These are phyloP conservation scores for Xerocomus spinulosus DNA, from an alignment of 768 basidiomycete genomes.

Conservation along the genomic window DNA sequence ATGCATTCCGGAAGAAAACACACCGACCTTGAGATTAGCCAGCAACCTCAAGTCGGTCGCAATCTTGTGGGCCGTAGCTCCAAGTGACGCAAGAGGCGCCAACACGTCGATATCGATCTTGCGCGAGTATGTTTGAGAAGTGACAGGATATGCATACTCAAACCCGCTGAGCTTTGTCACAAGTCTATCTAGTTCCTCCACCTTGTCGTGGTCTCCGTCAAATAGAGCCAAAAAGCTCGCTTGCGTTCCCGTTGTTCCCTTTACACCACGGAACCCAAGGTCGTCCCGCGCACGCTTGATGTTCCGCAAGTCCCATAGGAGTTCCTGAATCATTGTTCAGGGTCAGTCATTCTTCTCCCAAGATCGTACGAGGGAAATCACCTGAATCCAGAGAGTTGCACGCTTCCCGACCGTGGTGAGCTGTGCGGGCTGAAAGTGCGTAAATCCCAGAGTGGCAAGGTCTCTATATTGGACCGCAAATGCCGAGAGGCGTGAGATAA, in stretches of 20 bases:
- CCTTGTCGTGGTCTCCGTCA: conserved; percentile 93
- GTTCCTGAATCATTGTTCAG: conserved; percentile 48
- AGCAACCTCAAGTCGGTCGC: conserved; percentile 92
- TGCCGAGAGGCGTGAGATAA: conserved; percentile 81
- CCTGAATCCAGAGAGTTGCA: conserved; percentile 95
- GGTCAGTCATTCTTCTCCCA: not conserved
- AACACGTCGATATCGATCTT: conserved; percentile 96
- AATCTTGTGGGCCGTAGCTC: conserved; percentile 96
- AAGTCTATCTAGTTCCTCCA: conserved; percentile 80
- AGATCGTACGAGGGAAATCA: conserved; percentile 23
- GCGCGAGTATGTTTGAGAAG: conserved; percentile 97
- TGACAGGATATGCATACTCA: conserved; percentile 92
- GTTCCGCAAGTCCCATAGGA: conserved; percentile 95
- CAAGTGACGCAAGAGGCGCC: conserved; percentile 82
- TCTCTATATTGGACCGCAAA: conserved; percentile 86
- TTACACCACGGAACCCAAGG: conserved; percentile 95
- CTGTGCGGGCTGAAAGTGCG: conserved; percentile 98
- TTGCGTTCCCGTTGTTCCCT: conserved; percentile 99
- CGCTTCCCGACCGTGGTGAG: conserved; percentile 97
- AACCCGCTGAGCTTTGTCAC: conserved; percentile 93
- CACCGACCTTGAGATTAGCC: conserved; percentile 80
- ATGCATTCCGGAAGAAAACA: not conserved
- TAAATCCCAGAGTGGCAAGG: conserved; percentile 93
- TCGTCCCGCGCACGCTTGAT: conserved; percentile 86
- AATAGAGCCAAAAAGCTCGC: conserved; percentile 93